Percentiles rank a stretch among this genome's conserved stretches.
Evolutionary conservation across 2,329 filamentous ascomycete species (phyloP).

Genomic region (Aciculosporium take): DNA sequence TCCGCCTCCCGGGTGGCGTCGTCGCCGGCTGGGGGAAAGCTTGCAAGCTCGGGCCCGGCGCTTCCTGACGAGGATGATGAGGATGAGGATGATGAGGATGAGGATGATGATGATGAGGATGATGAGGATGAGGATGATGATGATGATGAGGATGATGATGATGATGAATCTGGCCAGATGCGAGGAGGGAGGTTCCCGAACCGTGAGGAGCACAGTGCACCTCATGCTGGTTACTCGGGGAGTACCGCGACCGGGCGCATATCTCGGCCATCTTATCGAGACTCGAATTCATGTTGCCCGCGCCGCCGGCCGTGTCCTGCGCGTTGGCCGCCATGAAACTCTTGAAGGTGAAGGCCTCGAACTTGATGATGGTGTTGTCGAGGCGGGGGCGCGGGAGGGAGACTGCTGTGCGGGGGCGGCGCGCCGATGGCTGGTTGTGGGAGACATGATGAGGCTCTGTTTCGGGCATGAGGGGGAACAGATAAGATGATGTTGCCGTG

Average conservation of each 20-base stretch:
- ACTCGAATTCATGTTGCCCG: constrained; percentile 38
- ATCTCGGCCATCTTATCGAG: constrained; percentile 54
- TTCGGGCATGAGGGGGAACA: background rate
- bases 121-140: no score
- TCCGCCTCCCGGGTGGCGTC: constrained; percentile 27
- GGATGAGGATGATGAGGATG: no score
- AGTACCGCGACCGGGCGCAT: constrained; percentile 50
- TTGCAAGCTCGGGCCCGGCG: constrained; percentile 40
- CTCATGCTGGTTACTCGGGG: constrained; percentile 52
- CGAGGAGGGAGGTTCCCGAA: constrained; percentile 35
- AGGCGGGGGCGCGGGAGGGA: constrained; percentile 7
- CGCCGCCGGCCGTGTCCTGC: constrained; percentile 26
- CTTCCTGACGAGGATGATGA: no score
- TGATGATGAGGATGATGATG: no score
- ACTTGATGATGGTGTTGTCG: constrained; percentile 13
- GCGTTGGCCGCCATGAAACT: constrained; percentile 47
- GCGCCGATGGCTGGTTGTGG: background rate
- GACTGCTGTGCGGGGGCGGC: constrained; percentile 9
- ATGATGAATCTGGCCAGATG: constrained; percentile 14
- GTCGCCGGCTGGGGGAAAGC: constrained; percentile 31
- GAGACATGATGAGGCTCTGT: constrained; percentile 1
- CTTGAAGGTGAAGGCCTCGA: constrained; percentile 52
- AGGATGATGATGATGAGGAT: no score
- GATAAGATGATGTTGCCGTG: no score
- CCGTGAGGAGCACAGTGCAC: constrained; percentile 50